Evolutionary conservation across 148 eudicot species (phyloP).

Genomic region (Camellia granthamiana): DNA sequence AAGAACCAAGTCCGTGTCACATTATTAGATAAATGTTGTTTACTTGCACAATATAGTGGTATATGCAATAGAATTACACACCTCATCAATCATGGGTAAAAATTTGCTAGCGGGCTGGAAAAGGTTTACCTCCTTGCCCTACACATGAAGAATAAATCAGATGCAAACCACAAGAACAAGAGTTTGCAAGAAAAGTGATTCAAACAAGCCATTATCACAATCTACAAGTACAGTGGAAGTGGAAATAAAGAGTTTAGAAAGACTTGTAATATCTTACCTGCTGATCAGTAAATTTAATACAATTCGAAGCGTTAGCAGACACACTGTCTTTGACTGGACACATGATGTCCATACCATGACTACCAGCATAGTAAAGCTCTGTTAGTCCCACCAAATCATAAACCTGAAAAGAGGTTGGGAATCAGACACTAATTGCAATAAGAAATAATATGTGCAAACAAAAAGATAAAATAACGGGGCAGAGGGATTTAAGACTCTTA

Average conservation of each 20-base stretch:
- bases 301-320: conserved; percentile 27
- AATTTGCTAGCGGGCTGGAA: conserved; percentile 92
- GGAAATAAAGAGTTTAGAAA: background rate
- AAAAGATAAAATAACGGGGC: background rate
- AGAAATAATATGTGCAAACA: background rate
- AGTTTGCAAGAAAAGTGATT: background rate
- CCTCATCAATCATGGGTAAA: conserved; percentile 70
- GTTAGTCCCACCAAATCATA: conserved; percentile 66
- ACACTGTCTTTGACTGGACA: conserved; percentile 39
- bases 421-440: background rate
- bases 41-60: background rate
- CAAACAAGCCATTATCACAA: background rate
- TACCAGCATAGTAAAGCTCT: conserved; percentile 86
- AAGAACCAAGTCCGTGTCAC: background rate
- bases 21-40: background rate
- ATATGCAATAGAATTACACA: conserved; percentile 9
- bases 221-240: background rate
- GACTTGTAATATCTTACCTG: conserved; percentile 36
- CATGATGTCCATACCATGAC: conserved; percentile 97
- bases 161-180: background rate
- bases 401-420: conserved; percentile 41
- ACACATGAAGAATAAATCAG: conserved; percentile 10
- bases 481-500: background rate
- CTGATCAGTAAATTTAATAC: conserved; percentile 39
- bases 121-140: conserved; percentile 68